Conservation (phyloP, 75 land plant species). For the Pinus tabuliformis region DNA sequence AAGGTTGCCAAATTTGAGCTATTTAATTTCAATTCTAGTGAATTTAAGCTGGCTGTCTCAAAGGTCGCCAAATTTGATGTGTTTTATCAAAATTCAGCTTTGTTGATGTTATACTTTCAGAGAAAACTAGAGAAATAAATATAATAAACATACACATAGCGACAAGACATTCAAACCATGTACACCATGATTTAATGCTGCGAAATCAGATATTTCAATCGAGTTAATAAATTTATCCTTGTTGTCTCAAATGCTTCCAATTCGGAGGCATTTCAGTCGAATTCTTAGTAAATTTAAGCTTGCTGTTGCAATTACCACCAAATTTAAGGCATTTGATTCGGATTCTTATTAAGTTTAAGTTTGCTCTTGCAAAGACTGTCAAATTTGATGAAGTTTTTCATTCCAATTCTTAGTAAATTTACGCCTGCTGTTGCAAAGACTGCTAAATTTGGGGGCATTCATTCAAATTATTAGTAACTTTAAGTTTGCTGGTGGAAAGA, state of each 20-base stretch:
- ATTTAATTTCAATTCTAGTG: neutral
- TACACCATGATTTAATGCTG: too few species aligned
- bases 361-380: neutral
- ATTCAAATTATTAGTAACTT: neutral
- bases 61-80: neutral
- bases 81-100: neutral
- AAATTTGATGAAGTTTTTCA: too few species aligned
- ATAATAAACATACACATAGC: too few species aligned
- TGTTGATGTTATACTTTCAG: too few species aligned
- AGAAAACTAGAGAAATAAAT: too few species aligned
- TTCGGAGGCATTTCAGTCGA: too few species aligned
- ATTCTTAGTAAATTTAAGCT: neutral
- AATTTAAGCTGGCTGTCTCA: neutral
- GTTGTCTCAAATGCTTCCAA: neutral
- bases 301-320: constrained; percentile 53
- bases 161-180: too few species aligned
- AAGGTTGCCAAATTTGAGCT: constrained; percentile 71
- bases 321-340: neutral
- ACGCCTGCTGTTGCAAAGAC: constrained; percentile 41
- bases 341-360: neutral
- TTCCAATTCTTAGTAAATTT: neutral
- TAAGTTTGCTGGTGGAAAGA: neutral
- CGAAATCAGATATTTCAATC: too few species aligned
- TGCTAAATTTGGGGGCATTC: constrained; percentile 63
- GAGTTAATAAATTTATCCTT: neutral